Evolutionary conservation across 1,139 yeast species (phyloP).

Genomic region (Kluyveromyces marxianus): DNA sequence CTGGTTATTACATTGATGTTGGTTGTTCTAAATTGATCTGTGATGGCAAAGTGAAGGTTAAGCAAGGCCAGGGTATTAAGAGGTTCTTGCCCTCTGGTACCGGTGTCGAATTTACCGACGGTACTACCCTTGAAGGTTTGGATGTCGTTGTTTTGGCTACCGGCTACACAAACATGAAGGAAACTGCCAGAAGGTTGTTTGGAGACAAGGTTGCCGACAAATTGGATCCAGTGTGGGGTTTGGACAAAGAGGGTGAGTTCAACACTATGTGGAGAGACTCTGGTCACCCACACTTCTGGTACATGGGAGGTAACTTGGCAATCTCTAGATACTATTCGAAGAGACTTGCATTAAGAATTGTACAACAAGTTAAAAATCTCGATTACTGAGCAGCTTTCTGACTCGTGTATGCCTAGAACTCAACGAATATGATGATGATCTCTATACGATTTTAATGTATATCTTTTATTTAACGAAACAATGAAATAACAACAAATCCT

Average conservation of each 20-base stretch:
- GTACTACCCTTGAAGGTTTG: constrained; percentile 30
- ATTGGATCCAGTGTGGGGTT: constrained; percentile 34
- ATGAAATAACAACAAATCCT: not conserved
- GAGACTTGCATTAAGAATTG: constrained; percentile 32
- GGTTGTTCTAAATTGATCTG: constrained; percentile 36
- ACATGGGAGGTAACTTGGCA: constrained; percentile 46
- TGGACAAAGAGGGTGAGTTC: constrained; percentile 35
- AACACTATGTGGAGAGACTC: constrained; percentile 34
- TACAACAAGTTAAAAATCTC: constrained; percentile 27
- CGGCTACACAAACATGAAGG: constrained; percentile 39
- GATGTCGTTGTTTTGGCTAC: constrained; percentile 40
- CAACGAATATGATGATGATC: not conserved
- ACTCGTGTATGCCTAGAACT: not conserved
- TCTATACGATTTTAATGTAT: not conserved
- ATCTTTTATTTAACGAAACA: not conserved
- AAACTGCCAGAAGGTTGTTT: constrained; percentile 34
- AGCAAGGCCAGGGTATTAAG: constrained; percentile 31
- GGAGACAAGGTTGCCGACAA: constrained; percentile 32
- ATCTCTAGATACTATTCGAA: constrained; percentile 39
- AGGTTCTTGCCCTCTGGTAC: constrained; percentile 29
- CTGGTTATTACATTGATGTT: constrained; percentile 41
- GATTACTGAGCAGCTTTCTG: constrained; percentile 1
- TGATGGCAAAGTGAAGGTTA: constrained; percentile 34
- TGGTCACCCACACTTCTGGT: constrained; percentile 35
- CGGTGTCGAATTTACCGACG: constrained; percentile 37